A percentile compares a stretch with the other conserved stretches of the same genome.
Conservation (phyloP, 1,139 yeast species). For the Kazachstania sp. region DNA sequence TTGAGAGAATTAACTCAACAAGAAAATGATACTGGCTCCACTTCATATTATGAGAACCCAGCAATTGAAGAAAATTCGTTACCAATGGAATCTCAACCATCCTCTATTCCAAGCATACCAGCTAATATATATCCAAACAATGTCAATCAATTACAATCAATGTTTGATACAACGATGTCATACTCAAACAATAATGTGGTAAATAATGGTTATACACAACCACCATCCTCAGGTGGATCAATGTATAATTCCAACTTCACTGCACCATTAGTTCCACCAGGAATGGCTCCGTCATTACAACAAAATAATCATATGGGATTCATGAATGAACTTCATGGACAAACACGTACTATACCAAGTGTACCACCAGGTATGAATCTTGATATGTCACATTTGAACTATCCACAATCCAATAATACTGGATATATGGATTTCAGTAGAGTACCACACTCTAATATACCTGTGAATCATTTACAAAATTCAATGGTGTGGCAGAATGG, state of each 20-base stretch:
- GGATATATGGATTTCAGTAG: no score
- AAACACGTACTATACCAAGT: no score
- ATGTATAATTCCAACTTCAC: not conserved
- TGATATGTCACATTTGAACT: no score
- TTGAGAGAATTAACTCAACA: not conserved
- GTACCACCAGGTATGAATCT: no score
- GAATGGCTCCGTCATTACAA: not conserved
- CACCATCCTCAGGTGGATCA: not conserved
- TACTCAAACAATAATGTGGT: not conserved
- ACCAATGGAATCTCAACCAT: not conserved
- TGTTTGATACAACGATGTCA: not conserved
- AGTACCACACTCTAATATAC: not conserved
- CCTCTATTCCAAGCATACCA: not conserved
- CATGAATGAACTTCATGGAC: no score
- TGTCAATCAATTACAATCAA: not conserved
- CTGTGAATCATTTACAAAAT: not conserved
- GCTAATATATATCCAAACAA: not conserved
- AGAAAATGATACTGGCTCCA: not conserved
- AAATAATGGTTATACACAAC: not conserved
- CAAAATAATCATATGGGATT: not conserved
- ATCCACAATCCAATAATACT: no score
- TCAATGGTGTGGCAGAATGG: not conserved
- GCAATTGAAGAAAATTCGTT: no score
- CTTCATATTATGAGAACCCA: no score
- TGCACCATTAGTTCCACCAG: not conserved